phyloP scores from a whole-genome alignment of 2,329 filamentous ascomycete species.

The Ophiognomonia clavigignenti-juglandacearum region DNA sequence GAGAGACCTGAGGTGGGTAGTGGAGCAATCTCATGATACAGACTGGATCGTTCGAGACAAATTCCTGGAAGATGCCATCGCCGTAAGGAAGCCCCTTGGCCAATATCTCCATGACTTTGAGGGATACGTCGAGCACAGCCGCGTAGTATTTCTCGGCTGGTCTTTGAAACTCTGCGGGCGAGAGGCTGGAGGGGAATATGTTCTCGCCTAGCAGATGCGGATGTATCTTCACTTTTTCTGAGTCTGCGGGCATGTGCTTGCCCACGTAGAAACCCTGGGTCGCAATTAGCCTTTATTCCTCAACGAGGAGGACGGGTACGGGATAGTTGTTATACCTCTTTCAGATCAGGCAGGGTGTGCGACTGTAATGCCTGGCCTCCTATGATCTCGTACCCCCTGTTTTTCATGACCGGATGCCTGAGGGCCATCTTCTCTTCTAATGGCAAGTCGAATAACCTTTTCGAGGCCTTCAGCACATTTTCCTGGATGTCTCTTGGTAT shows the following conservation, averaged over 20 bases:
- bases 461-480: slow-evolving; percentile 23
- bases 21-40: slow-evolving; percentile 42
- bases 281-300: not conserved
- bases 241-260: slow-evolving; percentile 28
- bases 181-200: slow-evolving; percentile 26
- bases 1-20: slow-evolving; percentile 38
- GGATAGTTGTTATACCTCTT: slow-evolving; percentile 27
- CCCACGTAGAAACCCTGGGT: slow-evolving; percentile 33
- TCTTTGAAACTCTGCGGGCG: slow-evolving; percentile 28
- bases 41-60: slow-evolving; percentile 35
- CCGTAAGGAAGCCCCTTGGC: slow-evolving; percentile 36
- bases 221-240: slow-evolving; percentile 28
- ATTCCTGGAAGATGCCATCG: slow-evolving; percentile 37
- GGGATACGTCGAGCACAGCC: slow-evolving; percentile 33
- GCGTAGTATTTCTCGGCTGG: slow-evolving; percentile 35
- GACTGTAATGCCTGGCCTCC: slow-evolving; percentile 40
- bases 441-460: slow-evolving; percentile 44
- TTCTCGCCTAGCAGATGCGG: slow-evolving; percentile 36
- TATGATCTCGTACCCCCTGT: slow-evolving; percentile 46
- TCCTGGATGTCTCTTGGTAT: slow-evolving; percentile 20
- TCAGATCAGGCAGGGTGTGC: slow-evolving; percentile 39
- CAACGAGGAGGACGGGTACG: not conserved
- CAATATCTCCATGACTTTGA: slow-evolving; percentile 35
- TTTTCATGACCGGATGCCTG: slow-evolving; percentile 22
- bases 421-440: slow-evolving; percentile 35